phyloP scores from a whole-genome alignment of 139 green algal species.

The Chlorella sp. region DNA sequence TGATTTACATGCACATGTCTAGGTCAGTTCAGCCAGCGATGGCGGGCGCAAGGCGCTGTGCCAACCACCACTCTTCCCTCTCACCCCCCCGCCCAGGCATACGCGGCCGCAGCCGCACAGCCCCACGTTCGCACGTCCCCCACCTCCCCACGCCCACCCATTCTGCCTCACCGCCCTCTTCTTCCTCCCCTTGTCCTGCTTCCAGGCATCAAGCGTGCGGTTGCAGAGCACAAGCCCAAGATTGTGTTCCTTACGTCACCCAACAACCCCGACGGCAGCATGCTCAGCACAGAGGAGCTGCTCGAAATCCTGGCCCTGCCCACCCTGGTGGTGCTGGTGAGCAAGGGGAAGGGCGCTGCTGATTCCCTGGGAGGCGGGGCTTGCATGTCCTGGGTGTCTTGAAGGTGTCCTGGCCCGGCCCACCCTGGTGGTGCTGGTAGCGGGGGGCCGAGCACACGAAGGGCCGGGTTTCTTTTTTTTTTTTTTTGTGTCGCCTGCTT shows the following conservation, averaged over 20 bases:
- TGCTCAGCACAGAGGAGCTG: slow-evolving; percentile 88
- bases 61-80: no score
- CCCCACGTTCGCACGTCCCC: not conserved
- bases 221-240: slow-evolving; percentile 89
- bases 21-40: not conserved
- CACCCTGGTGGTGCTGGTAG: not conserved
- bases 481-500: no score
- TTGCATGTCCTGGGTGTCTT: no score
- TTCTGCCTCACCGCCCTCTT: not conserved
- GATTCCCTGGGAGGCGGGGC: not conserved
- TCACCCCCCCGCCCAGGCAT: not conserved
- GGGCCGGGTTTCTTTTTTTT: no score
- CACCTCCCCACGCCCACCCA: not conserved
- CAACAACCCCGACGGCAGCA: slow-evolving; percentile 98
- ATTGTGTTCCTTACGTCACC: slow-evolving; percentile 98
- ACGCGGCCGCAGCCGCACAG: not conserved
- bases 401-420: no score
- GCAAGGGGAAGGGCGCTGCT: not conserved
- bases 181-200: not conserved
- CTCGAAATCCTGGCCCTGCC: slow-evolving; percentile 80
- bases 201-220: slow-evolving; percentile 70
- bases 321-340: slow-evolving; percentile 67
- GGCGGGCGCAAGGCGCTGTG: not conserved
- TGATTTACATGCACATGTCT: no score
- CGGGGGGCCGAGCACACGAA: no score